phyloP scores from a whole-genome alignment of 768 basidiomycete genomes.

The Thelephora ganbajun region DNA sequence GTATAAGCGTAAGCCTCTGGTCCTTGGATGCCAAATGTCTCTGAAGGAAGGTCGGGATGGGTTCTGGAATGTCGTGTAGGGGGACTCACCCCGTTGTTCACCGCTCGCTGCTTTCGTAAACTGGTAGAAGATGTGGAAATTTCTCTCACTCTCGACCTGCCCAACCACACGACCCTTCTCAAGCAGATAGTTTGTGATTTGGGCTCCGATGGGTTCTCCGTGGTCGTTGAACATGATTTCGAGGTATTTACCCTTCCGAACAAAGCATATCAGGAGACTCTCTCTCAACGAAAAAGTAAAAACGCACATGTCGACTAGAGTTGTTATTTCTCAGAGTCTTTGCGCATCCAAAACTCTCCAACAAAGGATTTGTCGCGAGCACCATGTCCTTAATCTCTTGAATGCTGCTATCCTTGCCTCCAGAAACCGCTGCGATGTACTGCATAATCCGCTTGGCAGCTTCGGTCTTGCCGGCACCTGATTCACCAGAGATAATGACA shows the following conservation, averaged over 20 bases:
- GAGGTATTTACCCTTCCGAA: slow-evolving; percentile 82
- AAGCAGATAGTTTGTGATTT: slow-evolving; percentile 95
- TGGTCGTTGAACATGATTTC: slow-evolving; percentile 97
- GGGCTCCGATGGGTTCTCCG: slow-evolving; percentile 92
- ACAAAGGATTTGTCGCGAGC: slow-evolving; percentile 88
- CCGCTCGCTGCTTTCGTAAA: slow-evolving; percentile 91
- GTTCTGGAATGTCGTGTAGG: background rate
- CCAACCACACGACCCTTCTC: slow-evolving; percentile 97
- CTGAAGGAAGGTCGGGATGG: slow-evolving; percentile 25
- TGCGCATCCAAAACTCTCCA: slow-evolving; percentile 98
- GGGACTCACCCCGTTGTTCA: slow-evolving; percentile 66
- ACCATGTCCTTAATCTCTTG: slow-evolving; percentile 99
- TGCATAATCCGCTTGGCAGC: slow-evolving; percentile 99
- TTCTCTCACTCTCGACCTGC: slow-evolving; percentile 90
- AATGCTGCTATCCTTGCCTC: slow-evolving; percentile 78
- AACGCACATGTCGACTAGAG: slow-evolving; percentile 88
- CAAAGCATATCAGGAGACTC: slow-evolving; percentile 7
- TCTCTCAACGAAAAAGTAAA: background rate
- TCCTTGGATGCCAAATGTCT: slow-evolving; percentile 88
- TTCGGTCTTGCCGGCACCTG: slow-evolving; percentile 98
- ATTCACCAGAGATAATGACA: slow-evolving; percentile 98
- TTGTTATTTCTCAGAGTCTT: slow-evolving; percentile 99
- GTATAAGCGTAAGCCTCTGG: slow-evolving; percentile 95
- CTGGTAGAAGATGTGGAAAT: slow-evolving; percentile 99
- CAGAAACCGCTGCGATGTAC: slow-evolving; percentile 95